These are phyloP conservation scores for Wickerhamomyces rabaulensis DNA, from an alignment of 805 yeast species.

Conservation along the genomic window DNA sequence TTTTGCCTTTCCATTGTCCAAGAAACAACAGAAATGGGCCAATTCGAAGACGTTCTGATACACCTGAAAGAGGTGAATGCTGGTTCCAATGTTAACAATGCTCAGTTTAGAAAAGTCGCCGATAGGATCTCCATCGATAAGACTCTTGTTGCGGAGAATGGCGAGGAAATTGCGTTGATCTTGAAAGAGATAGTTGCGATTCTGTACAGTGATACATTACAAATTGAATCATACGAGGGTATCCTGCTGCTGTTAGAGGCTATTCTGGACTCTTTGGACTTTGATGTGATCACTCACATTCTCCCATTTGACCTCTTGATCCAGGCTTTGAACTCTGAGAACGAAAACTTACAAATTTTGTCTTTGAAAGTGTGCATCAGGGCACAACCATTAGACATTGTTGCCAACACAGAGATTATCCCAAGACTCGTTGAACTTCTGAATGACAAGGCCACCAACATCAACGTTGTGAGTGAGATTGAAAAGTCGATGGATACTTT, in stretches of 20 bases:
- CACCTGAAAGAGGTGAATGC: constrained; percentile 1
- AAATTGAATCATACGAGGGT: constrained; percentile 10
- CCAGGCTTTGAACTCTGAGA: constrained; percentile 16
- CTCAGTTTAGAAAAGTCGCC: neutral
- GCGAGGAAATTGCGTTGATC: constrained; percentile 4
- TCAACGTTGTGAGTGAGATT: constrained; percentile 15
- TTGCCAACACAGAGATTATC: constrained; percentile 20
- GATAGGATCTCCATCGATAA: constrained; percentile 7
- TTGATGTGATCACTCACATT: constrained; percentile 12
- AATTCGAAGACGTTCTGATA: constrained; percentile 1
- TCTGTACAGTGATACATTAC: constrained; percentile 5
- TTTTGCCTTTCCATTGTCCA: too few species aligned
- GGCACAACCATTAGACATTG: constrained; percentile 20
- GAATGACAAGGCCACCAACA: constrained; percentile 1
- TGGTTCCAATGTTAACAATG: neutral
- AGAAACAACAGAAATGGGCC: constrained; percentile 2
- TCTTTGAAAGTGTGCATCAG: constrained; percentile 17
- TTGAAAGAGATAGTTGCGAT: constrained; percentile 1
- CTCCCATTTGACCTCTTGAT: constrained; percentile 14
- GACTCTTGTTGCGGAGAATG: constrained; percentile 2
- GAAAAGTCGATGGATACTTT: constrained; percentile 14
- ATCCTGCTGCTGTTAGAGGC: constrained; percentile 13
- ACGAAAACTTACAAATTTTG: constrained; percentile 14
- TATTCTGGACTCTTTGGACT: constrained; percentile 9
- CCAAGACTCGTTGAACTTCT: constrained; percentile 9